Evolutionary conservation across 805 yeast genomes (phyloP).

Genomic region (Hermanozyma aechmeae): DNA sequence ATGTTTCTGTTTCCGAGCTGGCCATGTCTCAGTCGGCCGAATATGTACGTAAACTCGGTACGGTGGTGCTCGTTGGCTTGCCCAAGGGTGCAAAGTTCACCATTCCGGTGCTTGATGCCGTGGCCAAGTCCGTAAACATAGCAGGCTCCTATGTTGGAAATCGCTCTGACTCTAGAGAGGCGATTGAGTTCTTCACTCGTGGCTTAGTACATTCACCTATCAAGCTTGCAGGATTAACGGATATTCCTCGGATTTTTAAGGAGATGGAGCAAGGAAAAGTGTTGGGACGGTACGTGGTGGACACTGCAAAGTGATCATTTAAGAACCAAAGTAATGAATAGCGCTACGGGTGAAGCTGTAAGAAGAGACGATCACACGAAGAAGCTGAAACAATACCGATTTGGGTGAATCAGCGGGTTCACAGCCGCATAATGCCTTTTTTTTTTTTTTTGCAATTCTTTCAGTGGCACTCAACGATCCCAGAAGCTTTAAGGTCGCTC

Average conservation of each 20-base stretch:
- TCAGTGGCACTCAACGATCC: no score
- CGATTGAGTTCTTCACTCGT: slow-evolving; percentile 6
- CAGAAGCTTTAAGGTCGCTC: no score
- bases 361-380: no score
- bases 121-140: slow-evolving; percentile 4
- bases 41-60: slow-evolving; percentile 6
- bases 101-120: slow-evolving; percentile 4
- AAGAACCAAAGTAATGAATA: no score
- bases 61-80: slow-evolving; percentile 7
- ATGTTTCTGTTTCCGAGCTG: slow-evolving; percentile 4
- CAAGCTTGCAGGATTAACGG: slow-evolving; percentile 6
- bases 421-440: no score
- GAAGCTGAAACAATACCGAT: no score
- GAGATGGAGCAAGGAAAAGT: slow-evolving; percentile 5
- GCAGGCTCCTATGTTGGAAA: slow-evolving; percentile 7
- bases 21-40: slow-evolving; percentile 6
- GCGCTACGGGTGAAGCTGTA: no score
- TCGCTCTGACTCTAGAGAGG: slow-evolving; percentile 7
- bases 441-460: no score
- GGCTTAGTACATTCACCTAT: slow-evolving; percentile 5
- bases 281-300: slow-evolving; percentile 7
- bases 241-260: slow-evolving; percentile 4
- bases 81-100: slow-evolving; percentile 5
- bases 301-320: slow-evolving; percentile 3
- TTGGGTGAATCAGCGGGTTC: no score